A percentile compares a stretch with the other conserved stretches of the same genome.
phyloP scores from a whole-genome alignment of 106 monocot species.

The Ottelia alismoides region DNA sequence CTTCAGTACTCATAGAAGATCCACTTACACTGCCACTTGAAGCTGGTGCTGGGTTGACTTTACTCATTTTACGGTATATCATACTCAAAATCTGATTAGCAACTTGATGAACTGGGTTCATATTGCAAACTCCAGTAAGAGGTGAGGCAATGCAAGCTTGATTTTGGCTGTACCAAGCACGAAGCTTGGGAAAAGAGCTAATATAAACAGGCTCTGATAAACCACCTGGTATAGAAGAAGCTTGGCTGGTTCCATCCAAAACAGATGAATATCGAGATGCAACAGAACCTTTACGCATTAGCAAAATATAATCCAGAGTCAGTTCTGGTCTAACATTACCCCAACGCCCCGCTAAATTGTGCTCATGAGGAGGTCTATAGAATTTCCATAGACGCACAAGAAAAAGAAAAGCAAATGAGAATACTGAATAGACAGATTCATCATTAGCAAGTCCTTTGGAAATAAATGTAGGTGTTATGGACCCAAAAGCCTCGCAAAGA shows the following conservation, averaged over 20 bases:
- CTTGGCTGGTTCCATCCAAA: constrained; percentile 8
- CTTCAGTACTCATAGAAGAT: constrained; percentile 43
- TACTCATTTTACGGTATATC: constrained; percentile 69
- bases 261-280: constrained; percentile 3
- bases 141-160: constrained; percentile 86
- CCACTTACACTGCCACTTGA: constrained; percentile 51
- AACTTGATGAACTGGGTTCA: constrained; percentile 67
- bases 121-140: constrained; percentile 57
- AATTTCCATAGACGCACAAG: constrained; percentile 85
- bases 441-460: constrained; percentile 21
- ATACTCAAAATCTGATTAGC: constrained; percentile 59
- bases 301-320: constrained; percentile 69
- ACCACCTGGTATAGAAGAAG: not conserved
- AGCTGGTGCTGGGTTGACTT: constrained; percentile 32
- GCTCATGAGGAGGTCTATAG: constrained; percentile 73
- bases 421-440: constrained; percentile 54
- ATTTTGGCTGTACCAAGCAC: constrained; percentile 74
- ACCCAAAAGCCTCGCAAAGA: constrained; percentile 80
- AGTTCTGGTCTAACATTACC: constrained; percentile 76
- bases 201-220: constrained; percentile 46
- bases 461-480: constrained; percentile 43
- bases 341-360: constrained; percentile 66
- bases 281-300: constrained; percentile 50
- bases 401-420: constrained; percentile 86
- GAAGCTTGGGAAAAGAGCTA: constrained; percentile 82